Evolutionary conservation across 1,284 basidiomycete genomes (phyloP).

Genomic region (Tylopilus sp.): DNA sequence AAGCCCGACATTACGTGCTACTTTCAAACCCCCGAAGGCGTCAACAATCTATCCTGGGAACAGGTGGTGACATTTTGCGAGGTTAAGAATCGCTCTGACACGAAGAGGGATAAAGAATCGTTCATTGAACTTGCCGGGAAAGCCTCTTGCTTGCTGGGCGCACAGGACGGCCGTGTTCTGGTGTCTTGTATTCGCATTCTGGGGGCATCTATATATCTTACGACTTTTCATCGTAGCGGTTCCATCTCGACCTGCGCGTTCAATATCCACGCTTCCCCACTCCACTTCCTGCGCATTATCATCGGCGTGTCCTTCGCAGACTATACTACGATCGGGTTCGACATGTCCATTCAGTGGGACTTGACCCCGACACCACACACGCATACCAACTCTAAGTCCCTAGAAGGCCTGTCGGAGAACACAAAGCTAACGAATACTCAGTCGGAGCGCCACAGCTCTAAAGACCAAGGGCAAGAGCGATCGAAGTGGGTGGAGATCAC

Average conservation of each 20-base stretch:
- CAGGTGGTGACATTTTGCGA: background rate
- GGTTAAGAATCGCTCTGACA: background rate
- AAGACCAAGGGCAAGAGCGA: background rate
- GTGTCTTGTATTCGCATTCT: background rate
- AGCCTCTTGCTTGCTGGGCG: background rate
- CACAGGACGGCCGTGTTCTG: background rate
- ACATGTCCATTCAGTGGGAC: background rate
- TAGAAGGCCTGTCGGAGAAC: no score
- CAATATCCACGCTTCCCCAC: background rate
- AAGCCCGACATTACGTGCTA: background rate
- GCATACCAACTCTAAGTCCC: no score
- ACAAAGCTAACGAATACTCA: no score
- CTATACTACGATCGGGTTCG: background rate
- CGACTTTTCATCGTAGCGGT: background rate
- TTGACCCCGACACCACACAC: no score
- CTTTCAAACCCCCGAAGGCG: background rate
- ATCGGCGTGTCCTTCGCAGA: background rate
- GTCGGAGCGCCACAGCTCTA: no score
- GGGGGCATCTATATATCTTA: background rate
- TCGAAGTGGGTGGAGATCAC: constrained; percentile 2
- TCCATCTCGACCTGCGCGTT: background rate
- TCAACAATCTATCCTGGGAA: background rate
- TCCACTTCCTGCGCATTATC: background rate
- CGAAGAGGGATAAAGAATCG: background rate
- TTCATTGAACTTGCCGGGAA: background rate